Conservation (phyloP, 2,329 filamentous ascomycete species). For the Colletotrichum acutatum region DNA sequence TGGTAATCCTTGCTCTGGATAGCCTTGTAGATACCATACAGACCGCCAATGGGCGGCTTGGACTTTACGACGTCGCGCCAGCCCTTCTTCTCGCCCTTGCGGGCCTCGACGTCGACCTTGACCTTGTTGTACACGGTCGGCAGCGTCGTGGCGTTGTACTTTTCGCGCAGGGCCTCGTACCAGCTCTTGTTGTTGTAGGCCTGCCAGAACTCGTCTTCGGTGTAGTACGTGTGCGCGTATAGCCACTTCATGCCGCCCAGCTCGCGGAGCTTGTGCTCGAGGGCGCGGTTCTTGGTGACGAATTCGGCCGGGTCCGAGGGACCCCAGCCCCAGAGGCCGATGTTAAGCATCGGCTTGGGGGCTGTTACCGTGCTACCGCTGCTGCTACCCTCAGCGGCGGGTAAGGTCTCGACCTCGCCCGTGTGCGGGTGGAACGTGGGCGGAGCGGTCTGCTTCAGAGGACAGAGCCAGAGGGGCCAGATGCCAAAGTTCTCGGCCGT, state of each 20-base stretch:
- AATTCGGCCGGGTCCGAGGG: constrained; percentile 68
- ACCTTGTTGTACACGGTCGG: constrained; percentile 80
- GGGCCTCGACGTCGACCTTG: constrained; percentile 62
- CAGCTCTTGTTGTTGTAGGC: constrained; percentile 67
- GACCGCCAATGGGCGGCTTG: constrained; percentile 65
- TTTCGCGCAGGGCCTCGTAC: constrained; percentile 71
- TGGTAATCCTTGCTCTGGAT: constrained; percentile 68
- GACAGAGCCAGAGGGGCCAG: constrained; percentile 71
- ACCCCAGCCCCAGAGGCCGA: constrained; percentile 85
- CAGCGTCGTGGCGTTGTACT: constrained; percentile 70
- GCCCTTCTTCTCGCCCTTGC: constrained; percentile 49
- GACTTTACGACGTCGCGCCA: constrained; percentile 57
- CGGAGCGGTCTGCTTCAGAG: constrained; percentile 58
- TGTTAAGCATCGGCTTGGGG: constrained; percentile 63
- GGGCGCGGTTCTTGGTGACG: constrained; percentile 73
- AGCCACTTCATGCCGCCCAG: constrained; percentile 87
- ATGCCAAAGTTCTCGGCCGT: constrained; percentile 61
- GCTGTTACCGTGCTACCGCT: constrained; percentile 14
- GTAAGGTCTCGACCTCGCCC: constrained; percentile 44
- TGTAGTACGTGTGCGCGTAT: constrained; percentile 88
- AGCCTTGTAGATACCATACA: constrained; percentile 69
- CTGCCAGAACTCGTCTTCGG: constrained; percentile 76
- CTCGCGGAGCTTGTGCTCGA: constrained; percentile 76
- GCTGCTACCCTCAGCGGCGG: neutral
- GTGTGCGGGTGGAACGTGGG: constrained; percentile 68